Percentiles rank a stretch among this genome's conserved stretches.
These are phyloP conservation scores for Vanrija sp. DNA, from an alignment of 1,284 basidiomycete species.

Conservation along the genomic window DNA sequence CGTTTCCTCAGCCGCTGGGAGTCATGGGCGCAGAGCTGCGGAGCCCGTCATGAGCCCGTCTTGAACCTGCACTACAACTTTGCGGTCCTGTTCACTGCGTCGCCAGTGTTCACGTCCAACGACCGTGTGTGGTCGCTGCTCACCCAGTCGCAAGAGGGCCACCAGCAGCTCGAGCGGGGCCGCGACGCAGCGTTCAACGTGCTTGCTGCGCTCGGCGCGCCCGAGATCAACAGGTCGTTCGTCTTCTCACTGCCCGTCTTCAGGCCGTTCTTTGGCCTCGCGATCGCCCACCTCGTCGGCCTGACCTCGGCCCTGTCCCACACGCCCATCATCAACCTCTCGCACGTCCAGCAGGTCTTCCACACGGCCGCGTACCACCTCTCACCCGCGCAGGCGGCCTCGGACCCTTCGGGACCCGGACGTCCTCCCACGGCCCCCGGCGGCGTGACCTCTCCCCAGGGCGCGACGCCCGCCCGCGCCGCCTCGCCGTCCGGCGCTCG, in stretches of 20 bases:
- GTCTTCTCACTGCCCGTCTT: slow-evolving; percentile 43
- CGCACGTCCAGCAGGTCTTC: slow-evolving; percentile 33
- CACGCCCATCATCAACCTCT: slow-evolving; percentile 26
- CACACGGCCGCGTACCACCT: slow-evolving; percentile 38
- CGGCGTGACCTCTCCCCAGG: not conserved
- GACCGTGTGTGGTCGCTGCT: slow-evolving; percentile 38
- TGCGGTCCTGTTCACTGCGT: slow-evolving; percentile 39
- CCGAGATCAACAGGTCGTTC: slow-evolving; percentile 44
- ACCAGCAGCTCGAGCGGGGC: slow-evolving; percentile 37
- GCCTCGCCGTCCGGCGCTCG: not conserved
- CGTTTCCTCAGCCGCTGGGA: slow-evolving; percentile 31
- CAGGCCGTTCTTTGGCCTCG: slow-evolving; percentile 40
- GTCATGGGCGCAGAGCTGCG: slow-evolving; percentile 35
- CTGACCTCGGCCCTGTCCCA: slow-evolving; percentile 27
- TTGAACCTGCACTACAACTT: slow-evolving; percentile 44
- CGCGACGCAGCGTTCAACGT: slow-evolving; percentile 45
- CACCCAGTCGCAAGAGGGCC: slow-evolving; percentile 33
- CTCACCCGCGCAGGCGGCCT: slow-evolving; percentile 24
- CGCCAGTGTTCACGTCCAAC: slow-evolving; percentile 33
- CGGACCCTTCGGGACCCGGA: slow-evolving; percentile 10
- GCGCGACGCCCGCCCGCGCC: not conserved
- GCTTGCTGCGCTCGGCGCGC: slow-evolving; percentile 38
- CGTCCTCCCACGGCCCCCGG: not conserved
- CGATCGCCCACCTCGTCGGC: slow-evolving; percentile 35
- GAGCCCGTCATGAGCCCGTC: slow-evolving; percentile 23